Base-by-base conservation (phyloP, 148 eudicot species). In the Diospyros lotus region DNA sequence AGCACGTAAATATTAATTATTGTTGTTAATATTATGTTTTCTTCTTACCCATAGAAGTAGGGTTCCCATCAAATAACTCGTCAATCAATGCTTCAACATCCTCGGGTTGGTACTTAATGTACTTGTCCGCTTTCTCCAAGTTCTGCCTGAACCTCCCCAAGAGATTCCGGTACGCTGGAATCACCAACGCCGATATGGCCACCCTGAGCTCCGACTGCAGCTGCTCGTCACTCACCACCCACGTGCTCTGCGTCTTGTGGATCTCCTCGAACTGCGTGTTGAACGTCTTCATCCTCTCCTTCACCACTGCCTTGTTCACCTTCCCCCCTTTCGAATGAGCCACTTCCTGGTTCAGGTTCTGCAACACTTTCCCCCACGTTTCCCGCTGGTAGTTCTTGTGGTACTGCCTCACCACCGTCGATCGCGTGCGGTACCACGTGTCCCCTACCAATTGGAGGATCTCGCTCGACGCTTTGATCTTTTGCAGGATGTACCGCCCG, bases 191-290 rank as follows among this genome's bases (percentile, higher is more conserved):
- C 0, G 96, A 84, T 56, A 95, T 76, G 2, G 98, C 85, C 58
- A 90, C 97, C 75, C 94, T 78, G 0, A 95, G 94, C 88, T 95
- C 97, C 4, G 97, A 90, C 62, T 88, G 87, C 15, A 95, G 85
- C 77, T 95, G 98, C 62, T 85, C 89, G 17, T 95, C 98, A 63
- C 92, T 92, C 43, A 95, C 96, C 58, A 92, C 92, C 98, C 98
- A 95, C 0, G 88, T 52, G 73, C 91, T 88, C 50, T 95, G 98
- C 39, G 89, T 82, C 86, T 80, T 86, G 70, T 87, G 89, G 52
- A 92, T 95, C 52, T 95, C 98, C 4, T 95, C 98, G 8, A 92
- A 91, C 84, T 79, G 70, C 14, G 68, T 64, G 40, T 82, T 89
- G 43, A 95, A 95, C 2, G 45, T 76, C 83, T 95, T 95, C 76